Percentiles rank a stretch among this genome's conserved stretches.
phyloP scores from a whole-genome alignment of 164 flowering plant genomes.

The Magnolia officinalis region DNA sequence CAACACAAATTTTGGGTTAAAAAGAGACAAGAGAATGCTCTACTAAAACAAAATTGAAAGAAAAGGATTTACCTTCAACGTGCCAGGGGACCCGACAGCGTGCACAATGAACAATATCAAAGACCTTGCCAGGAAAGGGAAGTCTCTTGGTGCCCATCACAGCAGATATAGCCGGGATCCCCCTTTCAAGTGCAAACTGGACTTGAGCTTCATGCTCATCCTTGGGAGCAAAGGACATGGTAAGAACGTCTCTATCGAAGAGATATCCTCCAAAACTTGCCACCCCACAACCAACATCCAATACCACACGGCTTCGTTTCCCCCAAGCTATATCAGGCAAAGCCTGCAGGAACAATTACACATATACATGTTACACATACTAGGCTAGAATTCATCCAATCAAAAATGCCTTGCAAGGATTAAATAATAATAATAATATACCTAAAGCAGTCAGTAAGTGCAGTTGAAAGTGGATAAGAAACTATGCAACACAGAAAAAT shows the following conservation, averaged over 20 bases:
- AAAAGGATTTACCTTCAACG: conserved; percentile 51
- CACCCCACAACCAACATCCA: conserved; percentile 99
- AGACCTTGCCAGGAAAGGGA: conserved; percentile 82
- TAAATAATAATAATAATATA: too few relatives aligned
- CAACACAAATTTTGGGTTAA: neutral
- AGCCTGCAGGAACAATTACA: conserved; percentile 39
- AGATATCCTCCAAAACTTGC: conserved; percentile 99
- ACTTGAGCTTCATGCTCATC: conserved; percentile 99
- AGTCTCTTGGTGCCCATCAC: conserved; percentile 95
- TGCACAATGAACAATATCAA: conserved; percentile 95
- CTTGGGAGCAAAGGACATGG: conserved; percentile 98
- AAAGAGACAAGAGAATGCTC: too few relatives aligned
- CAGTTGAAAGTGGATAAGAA: neutral
- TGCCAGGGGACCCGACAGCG: conserved; percentile 98
- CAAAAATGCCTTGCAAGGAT: neutral
- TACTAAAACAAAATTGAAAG: neutral
- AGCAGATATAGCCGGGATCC: conserved; percentile 94
- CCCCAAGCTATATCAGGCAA: conserved; percentile 89
- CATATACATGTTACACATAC: conserved; percentile 3
- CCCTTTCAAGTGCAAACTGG: conserved; percentile 98
- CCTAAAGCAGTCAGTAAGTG: neutral
- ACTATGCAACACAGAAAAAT: neutral
- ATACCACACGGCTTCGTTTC: conserved; percentile 68
- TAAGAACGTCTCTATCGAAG: conserved; percentile 80
- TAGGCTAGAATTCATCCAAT: neutral